Evolutionary conservation across 306 rosid species (phyloP), one percentile per base, ranked within the genome.

Genomic region (Pterocarpus macrocarpus): DNA sequence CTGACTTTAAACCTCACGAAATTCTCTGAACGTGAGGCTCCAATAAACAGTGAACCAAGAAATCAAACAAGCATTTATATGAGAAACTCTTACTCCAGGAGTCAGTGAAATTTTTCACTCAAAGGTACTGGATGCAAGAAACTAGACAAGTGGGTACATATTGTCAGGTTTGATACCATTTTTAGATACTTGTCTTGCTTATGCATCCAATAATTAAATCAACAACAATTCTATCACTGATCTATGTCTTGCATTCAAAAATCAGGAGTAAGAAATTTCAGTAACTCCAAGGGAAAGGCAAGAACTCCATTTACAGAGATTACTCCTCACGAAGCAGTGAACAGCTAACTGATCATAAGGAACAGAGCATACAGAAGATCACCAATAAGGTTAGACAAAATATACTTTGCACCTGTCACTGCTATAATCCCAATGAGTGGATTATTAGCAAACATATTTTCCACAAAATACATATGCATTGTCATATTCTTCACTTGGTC

Each of bases 1-100:
- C 90, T 70, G 90, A 56, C 44, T 62, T 77, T 84, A 87, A 84
- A 77, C 90, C 90, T 74, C 86, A 70, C 73, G 65, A 69, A 17
- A 87, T 34, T 74, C 84, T 84, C 75, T 4, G 64, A 58, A 45
- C 79, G 70, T 49, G 80, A 74, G 73, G 86, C 80, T 87, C 90
- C 12, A 30, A 73, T 78, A 69, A 67, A 78, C 90, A 84, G 88
- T 84, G 90, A 86, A 83, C 5, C 73, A 64, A 47, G 32, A 74
- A 69, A 81, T 38, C 17, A 7, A 44, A 17, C 45, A 63, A 45
- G 22, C 14, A 75, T 17, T 17, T 32, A 62, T 32, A 62, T 12
- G 67, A 62, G 41, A 33, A 62, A 61, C 1, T 30, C 39, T 61
- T 10, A 28, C n/a, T 59, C 65, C 66, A 61, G 41, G 41, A 38